phyloP scores from a whole-genome alignment of 768 basidiomycete genomes.

The Calocera viscosa region DNA sequence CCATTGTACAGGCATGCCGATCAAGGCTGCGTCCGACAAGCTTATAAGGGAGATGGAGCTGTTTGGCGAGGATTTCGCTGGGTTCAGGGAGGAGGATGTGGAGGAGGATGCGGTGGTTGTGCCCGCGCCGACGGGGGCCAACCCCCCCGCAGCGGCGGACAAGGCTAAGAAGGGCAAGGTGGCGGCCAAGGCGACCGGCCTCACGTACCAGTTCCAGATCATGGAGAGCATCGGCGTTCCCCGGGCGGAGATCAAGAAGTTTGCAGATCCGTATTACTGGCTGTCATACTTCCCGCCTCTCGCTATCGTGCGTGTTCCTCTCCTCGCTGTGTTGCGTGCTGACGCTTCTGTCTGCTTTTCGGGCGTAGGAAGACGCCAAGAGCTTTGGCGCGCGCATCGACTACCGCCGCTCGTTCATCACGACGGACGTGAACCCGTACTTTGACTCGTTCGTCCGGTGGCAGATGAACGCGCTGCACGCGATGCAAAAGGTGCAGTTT shows the following conservation, averaged over 20 bases:
- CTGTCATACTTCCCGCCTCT: slow-evolving; percentile 91
- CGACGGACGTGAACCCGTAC: slow-evolving; percentile 91
- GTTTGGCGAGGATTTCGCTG: slow-evolving; percentile 82
- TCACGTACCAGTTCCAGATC: slow-evolving; percentile 97
- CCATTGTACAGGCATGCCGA: slow-evolving; percentile 98
- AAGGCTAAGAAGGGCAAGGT: slow-evolving; percentile 96
- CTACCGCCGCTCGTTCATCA: slow-evolving; percentile 90
- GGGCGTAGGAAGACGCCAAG: slow-evolving; percentile 51
- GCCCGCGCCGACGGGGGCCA: slow-evolving; percentile 30
- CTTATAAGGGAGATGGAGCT: slow-evolving; percentile 93
- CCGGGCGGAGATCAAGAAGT: slow-evolving; percentile 81
- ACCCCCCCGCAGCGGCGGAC: slow-evolving; percentile 36
- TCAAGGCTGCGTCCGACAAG: slow-evolving; percentile 98
- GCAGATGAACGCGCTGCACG: slow-evolving; percentile 90
- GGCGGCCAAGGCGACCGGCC: slow-evolving; percentile 80
- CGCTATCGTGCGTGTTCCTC: slow-evolving; percentile 47
- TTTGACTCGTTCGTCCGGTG: slow-evolving; percentile 95
- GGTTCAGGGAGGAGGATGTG: slow-evolving; percentile 38
- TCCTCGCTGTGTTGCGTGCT: neutral
- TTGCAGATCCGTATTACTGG: slow-evolving; percentile 93
- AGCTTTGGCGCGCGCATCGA: slow-evolving; percentile 90
- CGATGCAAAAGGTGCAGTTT: slow-evolving; percentile 87
- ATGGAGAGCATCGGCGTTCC: slow-evolving; percentile 90
- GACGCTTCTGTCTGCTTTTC: neutral
- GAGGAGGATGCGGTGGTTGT: slow-evolving; percentile 26